Percentiles rank a stretch among this genome's conserved stretches.
These are phyloP conservation scores for Raffaelea deltoideospora DNA, from an alignment of 2,329 filamentous ascomycete species.

Conservation along the genomic window DNA sequence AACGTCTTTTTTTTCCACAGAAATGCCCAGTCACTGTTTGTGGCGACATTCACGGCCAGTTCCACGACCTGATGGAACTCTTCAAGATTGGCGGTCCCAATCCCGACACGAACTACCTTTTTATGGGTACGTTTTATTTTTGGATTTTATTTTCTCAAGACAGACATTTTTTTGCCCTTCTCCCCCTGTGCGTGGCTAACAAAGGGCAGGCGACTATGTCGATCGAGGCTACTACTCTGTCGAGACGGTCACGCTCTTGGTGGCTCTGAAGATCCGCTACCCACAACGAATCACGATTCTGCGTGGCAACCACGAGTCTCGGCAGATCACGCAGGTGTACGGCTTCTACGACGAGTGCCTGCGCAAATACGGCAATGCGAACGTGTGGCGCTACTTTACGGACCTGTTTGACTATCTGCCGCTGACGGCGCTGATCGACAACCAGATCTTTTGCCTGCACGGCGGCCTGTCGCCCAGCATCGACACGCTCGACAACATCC, in stretches of 20 bases:
- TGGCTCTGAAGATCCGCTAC: conserved; percentile 95
- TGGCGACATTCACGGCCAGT: conserved; percentile 97
- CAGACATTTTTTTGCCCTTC: not conserved
- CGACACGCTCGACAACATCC: conserved; percentile 89
- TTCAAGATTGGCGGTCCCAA: conserved; percentile 98
- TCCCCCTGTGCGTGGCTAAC: too few relatives aligned
- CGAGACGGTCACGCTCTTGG: conserved; percentile 91
- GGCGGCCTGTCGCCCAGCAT: conserved; percentile 93
- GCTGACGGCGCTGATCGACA: conserved; percentile 92
- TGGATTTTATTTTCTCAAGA: not conserved
- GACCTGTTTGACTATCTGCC: conserved; percentile 98
- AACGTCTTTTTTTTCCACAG: conserved; percentile 23
- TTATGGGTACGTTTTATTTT: conserved; percentile 61
- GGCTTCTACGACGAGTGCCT: conserved; percentile 99
- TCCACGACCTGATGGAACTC: conserved; percentile 97
- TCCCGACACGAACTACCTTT: conserved; percentile 97
- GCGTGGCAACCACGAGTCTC: conserved; percentile 95
- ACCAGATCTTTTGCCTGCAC: conserved; percentile 98
- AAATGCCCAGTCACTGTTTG: conserved; percentile 99
- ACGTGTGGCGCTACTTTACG: conserved; percentile 98
- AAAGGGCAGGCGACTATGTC: conserved; percentile 82
- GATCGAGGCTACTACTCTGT: conserved; percentile 98
- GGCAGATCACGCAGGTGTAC: conserved; percentile 98
- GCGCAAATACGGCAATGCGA: conserved; percentile 96
- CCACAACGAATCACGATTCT: conserved; percentile 96